These are phyloP conservation scores for Cryptosporidium ubiquitum DNA, from an alignment of 169 alveolate genomes.

Conservation along the genomic window DNA sequence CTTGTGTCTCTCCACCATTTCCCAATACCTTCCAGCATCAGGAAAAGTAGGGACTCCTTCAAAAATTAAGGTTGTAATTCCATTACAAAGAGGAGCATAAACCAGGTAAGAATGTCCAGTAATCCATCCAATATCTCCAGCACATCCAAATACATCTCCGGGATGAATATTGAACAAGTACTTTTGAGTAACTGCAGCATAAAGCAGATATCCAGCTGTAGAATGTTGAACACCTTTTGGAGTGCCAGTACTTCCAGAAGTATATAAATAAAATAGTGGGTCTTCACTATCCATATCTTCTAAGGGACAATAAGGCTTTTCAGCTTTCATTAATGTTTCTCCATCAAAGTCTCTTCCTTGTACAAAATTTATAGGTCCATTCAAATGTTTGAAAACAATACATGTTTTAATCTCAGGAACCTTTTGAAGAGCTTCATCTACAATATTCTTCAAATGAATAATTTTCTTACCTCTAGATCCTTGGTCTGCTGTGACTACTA, in stretches of 20 bases:
- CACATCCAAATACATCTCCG: slow-evolving; percentile 92
- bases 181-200: slow-evolving; percentile 89
- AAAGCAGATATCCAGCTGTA: slow-evolving; percentile 92
- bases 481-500: slow-evolving; percentile 89
- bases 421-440: slow-evolving; percentile 87
- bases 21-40: slow-evolving; percentile 91
- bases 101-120: slow-evolving; percentile 96
- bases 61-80: slow-evolving; percentile 92
- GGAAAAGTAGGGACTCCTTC: slow-evolving; percentile 96
- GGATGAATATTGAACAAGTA: slow-evolving; percentile 88
- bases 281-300: slow-evolving; percentile 95
- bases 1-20: slow-evolving; percentile 89
- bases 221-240: slow-evolving; percentile 96
- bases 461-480: slow-evolving; percentile 91
- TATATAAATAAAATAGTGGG: slow-evolving; percentile 92
- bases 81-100: slow-evolving; percentile 95
- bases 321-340: slow-evolving; percentile 85
- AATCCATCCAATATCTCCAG: slow-evolving; percentile 98
- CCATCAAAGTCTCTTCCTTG: slow-evolving; percentile 86
- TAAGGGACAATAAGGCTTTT: slow-evolving; percentile 90
- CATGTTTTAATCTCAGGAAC: slow-evolving; percentile 81
- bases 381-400: slow-evolving; percentile 84
- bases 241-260: slow-evolving; percentile 97
- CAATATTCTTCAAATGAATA: slow-evolving; percentile 84
- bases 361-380: slow-evolving; percentile 77